Evolutionary conservation across 352 stramenopile genomes (phyloP), one percentile per base, ranked within the genome.

Genomic region (Phytopythium chamaehyphon): DNA sequence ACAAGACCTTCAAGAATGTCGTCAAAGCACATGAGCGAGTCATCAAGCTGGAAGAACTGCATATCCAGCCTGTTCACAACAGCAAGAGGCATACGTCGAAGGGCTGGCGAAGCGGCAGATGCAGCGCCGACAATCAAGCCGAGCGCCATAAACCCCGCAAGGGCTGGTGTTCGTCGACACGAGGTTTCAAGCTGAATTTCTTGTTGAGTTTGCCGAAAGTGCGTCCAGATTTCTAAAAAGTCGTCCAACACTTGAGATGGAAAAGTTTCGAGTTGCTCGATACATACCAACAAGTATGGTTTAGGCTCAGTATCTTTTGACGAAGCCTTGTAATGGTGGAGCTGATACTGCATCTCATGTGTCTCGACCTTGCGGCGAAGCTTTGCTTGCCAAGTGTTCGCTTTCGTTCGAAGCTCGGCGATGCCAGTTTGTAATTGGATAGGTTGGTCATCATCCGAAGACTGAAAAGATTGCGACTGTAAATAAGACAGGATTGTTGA

Each of bases 261-360:
- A 10, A 93, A 81, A 0, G 52, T 51, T 58, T 93, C 83, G 11
- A 90, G 63, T 52, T 91, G 72, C 38, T 90, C 83, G n/a, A 93
- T 76, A 51, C 81, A 90, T 1, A 93, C 52, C 31, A 93, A 33
- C 22, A 86, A 26, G 44, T 72, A 91, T 6, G 80, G 61, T n/a
- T 43, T 61, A 21, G 47, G 52, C 40, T 33, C 28, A 9, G 49
- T 18, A 40, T 52, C 47, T 14, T 15, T 42, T 15, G 47, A 44
- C 9, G 35, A 22, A 3, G 18, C 12, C 12, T 31, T 19, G 37
- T 62, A 44, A 16, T 54, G 28, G 2, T 65, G 62, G 0, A 80
- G 54, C 11, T 58, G 55, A 38, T 84, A 86, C 40, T 64, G 50
- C 7, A 62, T 51, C 58, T 78, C 56, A 21, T 81, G 62, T 5